Evolutionary conservation across 2,329 filamentous ascomycete species (phyloP), one percentile per base, ranked within the genome.

Genomic region (Paecilomyces variotii): DNA sequence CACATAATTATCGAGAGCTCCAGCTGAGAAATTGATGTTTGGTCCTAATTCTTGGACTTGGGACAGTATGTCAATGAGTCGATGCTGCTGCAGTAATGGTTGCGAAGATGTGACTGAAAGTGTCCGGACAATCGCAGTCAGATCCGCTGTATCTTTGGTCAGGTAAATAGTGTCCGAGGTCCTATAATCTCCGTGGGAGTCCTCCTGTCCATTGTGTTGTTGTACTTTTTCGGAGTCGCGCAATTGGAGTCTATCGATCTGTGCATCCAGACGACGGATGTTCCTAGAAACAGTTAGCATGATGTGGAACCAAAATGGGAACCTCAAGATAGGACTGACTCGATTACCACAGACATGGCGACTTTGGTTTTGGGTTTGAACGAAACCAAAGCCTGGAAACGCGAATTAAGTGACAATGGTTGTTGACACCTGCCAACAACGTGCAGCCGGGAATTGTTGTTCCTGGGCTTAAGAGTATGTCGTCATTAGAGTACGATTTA

Each of bases 71-170:
- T 75, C 73, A 59, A 80, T 80, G 60, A 96, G 84, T 26, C 82
- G 81, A 57, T 78, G 75, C 25, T 84, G 72, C 2, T 84, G 76
- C n/a, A 91, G 75, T 5, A 89, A 76, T 32, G 84, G 78, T 56
- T 82, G 81, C 4, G 86, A 84, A 2, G 87, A 84, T 1, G 85
- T 85, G 3, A 87, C 84, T 24, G 89, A 92, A 12, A 96, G 76
- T 2, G 84, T 79, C 72, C 87, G 87, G 67, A 90, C 84, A 57
- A 91, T 83, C 59, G 76, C 78, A 63, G 91, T 82, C 45, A 95
- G 77, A 56, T 86, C 80, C 2, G 68, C 62, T 56, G 71, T 84
- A 32, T 62, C 63, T 34, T 63, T 34, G 76, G 64, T 87, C 76
- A 56, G 84, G 76, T 27, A 82, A 79, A 24, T 80, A 81, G 60